phyloP scores from a whole-genome alignment of 352 stramenopile genomes.

The Pythium brachiatum region DNA sequence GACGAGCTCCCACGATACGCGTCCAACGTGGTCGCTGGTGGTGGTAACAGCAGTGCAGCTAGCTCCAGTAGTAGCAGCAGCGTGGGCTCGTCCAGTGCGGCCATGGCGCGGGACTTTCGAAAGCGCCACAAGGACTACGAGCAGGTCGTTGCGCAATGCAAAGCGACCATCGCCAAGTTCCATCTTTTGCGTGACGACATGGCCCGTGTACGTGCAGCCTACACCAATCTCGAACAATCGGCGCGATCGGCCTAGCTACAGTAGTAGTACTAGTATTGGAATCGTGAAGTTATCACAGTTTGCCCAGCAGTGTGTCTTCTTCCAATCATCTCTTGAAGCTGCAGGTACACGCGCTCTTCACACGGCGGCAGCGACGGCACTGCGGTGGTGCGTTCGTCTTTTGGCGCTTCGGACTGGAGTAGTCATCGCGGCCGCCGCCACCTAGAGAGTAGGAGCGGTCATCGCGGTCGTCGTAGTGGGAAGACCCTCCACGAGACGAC shows the following conservation, averaged over 20 bases:
- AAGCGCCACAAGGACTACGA: conserved; percentile 32
- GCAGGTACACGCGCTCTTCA: conserved; percentile 36
- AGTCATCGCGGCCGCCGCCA: conserved; percentile 15
- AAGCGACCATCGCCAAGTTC: conserved; percentile 28
- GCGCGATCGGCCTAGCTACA: neutral
- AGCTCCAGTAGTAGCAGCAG: neutral
- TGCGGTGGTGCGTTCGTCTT: conserved; percentile 27
- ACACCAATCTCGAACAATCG: conserved; percentile 14
- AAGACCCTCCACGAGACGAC: conserved; percentile 17
- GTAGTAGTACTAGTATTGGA: neutral
- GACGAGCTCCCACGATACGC: conserved; percentile 35
- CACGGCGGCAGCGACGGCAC: conserved; percentile 31
- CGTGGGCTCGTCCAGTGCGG: neutral
- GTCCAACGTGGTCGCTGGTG: neutral
- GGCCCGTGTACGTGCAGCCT: conserved; percentile 19
- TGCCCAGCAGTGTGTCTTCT: neutral
- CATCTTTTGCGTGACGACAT: conserved; percentile 24
- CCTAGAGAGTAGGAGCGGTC: conserved; percentile 2
- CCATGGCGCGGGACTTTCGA: conserved; percentile 11
- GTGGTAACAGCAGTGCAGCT: neutral
- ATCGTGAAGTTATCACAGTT: neutral
- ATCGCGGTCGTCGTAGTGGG: conserved; percentile 7
- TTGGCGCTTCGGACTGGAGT: conserved; percentile 31
- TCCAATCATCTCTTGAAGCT: conserved; percentile 26
- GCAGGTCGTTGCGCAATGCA: conserved; percentile 20